phyloP scores from a whole-genome alignment of 495 filamentous ascomycete species.

The Lasiosphaeria miniovina region DNA sequence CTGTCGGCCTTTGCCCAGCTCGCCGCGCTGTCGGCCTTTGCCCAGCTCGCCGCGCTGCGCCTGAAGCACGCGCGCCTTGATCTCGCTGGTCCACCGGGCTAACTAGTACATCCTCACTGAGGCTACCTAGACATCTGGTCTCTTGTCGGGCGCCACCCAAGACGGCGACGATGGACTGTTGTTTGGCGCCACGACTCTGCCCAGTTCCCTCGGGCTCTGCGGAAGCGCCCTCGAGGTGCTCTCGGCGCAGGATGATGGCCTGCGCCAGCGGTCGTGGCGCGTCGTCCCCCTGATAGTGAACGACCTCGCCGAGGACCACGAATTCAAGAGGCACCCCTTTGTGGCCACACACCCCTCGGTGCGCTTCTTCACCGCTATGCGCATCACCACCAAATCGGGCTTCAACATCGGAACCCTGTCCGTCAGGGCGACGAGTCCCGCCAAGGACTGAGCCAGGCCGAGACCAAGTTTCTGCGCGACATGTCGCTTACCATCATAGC shows the following conservation, averaged over 20 bases:
- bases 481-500: too few species aligned
- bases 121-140: conserved; percentile 15
- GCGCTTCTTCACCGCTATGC: conserved; percentile 19
- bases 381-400: conserved; percentile 16
- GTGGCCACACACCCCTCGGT: conserved; percentile 17
- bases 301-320: conserved; percentile 15
- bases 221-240: conserved; percentile 14
- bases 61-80: conserved; percentile 12
- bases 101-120: conserved; percentile 23
- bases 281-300: conserved; percentile 15
- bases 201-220: conserved; percentile 19
- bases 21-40: conserved; percentile 13
- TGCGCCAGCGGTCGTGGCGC: conserved; percentile 1
- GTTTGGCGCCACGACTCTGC: conserved; percentile 16
- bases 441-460: not conserved
- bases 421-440: conserved; percentile 18
- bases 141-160: conserved; percentile 5
- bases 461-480: not conserved
- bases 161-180: conserved; percentile 13
- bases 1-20: conserved; percentile 16
- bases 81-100: conserved; percentile 20
- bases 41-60: conserved; percentile 16
- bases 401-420: conserved; percentile 19
- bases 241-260: conserved; percentile 1
- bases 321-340: conserved; percentile 17